Conservation (phyloP, 2,329 filamentous ascomycete genomes). For the Amesomyces nigricolor region DNA sequence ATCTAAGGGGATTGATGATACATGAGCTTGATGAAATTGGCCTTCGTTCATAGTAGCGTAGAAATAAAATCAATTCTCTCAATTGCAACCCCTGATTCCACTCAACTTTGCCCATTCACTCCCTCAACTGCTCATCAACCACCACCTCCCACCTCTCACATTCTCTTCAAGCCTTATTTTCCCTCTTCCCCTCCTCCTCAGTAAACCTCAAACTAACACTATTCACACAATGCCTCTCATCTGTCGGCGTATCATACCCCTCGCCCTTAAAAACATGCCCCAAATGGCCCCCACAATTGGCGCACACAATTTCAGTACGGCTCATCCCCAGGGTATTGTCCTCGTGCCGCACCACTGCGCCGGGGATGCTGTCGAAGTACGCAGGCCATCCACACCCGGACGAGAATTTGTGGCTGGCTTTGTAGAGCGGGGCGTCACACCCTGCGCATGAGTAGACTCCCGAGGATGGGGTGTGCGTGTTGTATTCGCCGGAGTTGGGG, state of each 20-base stretch:
- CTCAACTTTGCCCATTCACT: not conserved
- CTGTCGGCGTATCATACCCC: conserved; percentile 75
- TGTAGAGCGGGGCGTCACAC: conserved; percentile 85
- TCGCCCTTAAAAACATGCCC: conserved; percentile 92
- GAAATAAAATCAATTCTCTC: too few relatives aligned
- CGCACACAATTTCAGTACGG: conserved; percentile 88
- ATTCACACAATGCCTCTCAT: conserved; percentile 97
- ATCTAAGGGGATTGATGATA: too few relatives aligned
- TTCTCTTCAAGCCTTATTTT: conserved; percentile 10
- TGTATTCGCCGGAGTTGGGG: conserved; percentile 72
- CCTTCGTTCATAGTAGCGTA: too few relatives aligned
- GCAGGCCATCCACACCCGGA: conserved; percentile 97
- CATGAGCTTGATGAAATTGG: too few relatives aligned
- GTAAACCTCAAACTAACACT: conserved; percentile 83
- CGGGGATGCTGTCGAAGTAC: conserved; percentile 92
- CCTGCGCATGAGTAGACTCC: conserved; percentile 86
- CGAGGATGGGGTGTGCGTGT: conserved; percentile 71
- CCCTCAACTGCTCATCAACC: not conserved
- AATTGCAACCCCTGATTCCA: not conserved
- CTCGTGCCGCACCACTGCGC: conserved; percentile 75
- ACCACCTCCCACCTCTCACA: not conserved
- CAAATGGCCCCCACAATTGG: conserved; percentile 87
- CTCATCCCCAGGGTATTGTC: conserved; percentile 75
- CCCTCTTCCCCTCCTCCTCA: conserved; percentile 40
- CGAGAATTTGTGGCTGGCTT: conserved; percentile 89